A percentile compares a stretch with the other conserved stretches of the same genome.
phyloP scores from a whole-genome alignment of 495 filamentous ascomycete species.

The Entonaema liquescens region DNA sequence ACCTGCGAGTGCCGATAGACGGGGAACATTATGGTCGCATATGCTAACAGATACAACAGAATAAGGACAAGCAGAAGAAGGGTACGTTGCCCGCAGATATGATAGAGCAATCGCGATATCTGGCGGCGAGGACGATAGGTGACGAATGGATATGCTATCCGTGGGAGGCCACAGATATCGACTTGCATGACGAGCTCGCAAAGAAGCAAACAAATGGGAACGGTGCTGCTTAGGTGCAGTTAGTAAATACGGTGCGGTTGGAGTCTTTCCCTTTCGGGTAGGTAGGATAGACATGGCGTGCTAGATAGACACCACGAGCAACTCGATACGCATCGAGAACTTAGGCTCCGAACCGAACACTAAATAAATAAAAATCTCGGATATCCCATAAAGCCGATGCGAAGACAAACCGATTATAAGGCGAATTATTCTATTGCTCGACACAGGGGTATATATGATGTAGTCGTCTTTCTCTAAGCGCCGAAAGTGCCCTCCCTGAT shows the following conservation, averaged over 20 bases:
- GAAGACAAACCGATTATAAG: conserved; percentile 6
- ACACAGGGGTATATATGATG: conserved; percentile 27
- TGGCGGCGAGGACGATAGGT: conserved; percentile 84
- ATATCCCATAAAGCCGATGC: conserved; percentile 19
- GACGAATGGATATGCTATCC: conserved; percentile 99
- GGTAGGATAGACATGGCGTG: conserved; percentile 32
- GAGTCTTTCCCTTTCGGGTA: conserved; percentile 30
- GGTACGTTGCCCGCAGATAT: conserved; percentile 83
- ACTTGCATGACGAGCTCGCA: conserved; percentile 84
- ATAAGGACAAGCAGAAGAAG: conserved; percentile 97
- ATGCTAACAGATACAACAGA: conserved; percentile 61
- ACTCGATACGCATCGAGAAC: conserved; percentile 27
- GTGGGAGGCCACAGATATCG: conserved; percentile 98
- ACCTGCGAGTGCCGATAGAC: background rate
- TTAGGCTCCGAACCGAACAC: conserved; percentile 19
- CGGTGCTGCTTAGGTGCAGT: conserved; percentile 23
- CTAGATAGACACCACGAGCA: conserved; percentile 38
- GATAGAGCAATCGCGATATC: conserved; percentile 76
- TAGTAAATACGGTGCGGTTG: conserved; percentile 4
- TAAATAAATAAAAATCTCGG: conserved; percentile 16
- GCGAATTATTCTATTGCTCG: conserved; percentile 33
- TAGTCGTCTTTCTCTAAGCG: conserved; percentile 40
- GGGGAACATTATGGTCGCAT: background rate
- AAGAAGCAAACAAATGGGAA: conserved; percentile 52
- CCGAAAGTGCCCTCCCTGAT: conserved; percentile 53